These are phyloP conservation scores for Eutreptiella sp. DNA, from an alignment of 208 protist species.

Conservation along the genomic window DNA sequence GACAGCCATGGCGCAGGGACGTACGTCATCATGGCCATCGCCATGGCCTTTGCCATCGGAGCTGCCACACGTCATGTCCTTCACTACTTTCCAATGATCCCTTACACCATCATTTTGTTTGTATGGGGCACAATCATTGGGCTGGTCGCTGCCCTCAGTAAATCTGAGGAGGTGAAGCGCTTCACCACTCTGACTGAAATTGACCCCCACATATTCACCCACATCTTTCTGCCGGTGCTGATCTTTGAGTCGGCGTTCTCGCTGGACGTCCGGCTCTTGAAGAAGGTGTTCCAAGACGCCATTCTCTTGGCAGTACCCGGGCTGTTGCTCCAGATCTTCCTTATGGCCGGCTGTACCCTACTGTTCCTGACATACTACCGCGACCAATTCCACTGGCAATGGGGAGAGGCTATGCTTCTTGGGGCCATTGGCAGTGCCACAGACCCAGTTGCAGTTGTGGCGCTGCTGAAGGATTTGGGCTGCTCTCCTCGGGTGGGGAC, in stretches of 20 bases:
- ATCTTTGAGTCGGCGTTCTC: conserved; percentile 75
- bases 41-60: conserved; percentile 22
- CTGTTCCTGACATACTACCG: conserved; percentile 43
- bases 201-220: conserved; percentile 66
- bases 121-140: conserved; percentile 6
- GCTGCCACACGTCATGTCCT: not conserved
- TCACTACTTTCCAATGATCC: conserved; percentile 5
- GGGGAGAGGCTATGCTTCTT: conserved; percentile 56
- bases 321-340: conserved; percentile 56
- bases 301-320: conserved; percentile 63
- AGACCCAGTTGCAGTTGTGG: conserved; percentile 77
- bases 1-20: no score
- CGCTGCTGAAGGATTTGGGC: conserved; percentile 67
- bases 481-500: conserved; percentile 62
- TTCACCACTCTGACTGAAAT: conserved; percentile 42
- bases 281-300: conserved; percentile 55
- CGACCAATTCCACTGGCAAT: conserved; percentile 60
- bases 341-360: conserved; percentile 50
- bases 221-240: conserved; percentile 77
- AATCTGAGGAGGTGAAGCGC: conserved; percentile 45
- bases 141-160: conserved; percentile 10
- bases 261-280: conserved; percentile 62
- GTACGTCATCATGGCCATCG: no score
- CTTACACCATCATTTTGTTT: conserved; percentile 21
- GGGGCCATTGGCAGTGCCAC: conserved; percentile 73